Percentiles rank a stretch among this genome's conserved stretches.
These are phyloP conservation scores for Drechslerella coelobrocha DNA, from an alignment of 2,329 filamentous ascomycete species.

Conservation along the genomic window DNA sequence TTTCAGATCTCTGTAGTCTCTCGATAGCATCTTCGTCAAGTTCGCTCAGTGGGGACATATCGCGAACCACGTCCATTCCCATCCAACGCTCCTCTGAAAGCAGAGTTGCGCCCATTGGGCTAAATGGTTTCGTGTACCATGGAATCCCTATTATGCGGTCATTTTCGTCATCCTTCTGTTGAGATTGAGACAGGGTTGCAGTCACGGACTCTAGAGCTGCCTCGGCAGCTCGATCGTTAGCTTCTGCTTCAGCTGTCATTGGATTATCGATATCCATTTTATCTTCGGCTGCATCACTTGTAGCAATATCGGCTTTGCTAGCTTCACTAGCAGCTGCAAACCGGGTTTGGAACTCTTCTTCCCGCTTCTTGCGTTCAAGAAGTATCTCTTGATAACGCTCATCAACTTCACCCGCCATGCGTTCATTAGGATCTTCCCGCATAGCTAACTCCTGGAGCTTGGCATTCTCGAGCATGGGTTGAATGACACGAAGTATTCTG, in stretches of 20 bases:
- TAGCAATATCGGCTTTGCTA: slow-evolving; percentile 3
- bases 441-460: slow-evolving; percentile 40
- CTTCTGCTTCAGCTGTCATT: slow-evolving; percentile 17
- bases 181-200: slow-evolving; percentile 33
- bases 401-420: slow-evolving; percentile 41
- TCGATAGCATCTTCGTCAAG: slow-evolving; percentile 48
- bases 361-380: slow-evolving; percentile 34
- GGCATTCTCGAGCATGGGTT: slow-evolving; percentile 46
- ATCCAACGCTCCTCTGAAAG: slow-evolving; percentile 49
- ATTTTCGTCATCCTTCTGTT: slow-evolving; percentile 30
- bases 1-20: slow-evolving; percentile 34
- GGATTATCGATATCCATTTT: slow-evolving; percentile 41
- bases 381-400: slow-evolving; percentile 49
- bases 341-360: slow-evolving; percentile 38
- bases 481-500: slow-evolving; percentile 41
- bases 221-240: slow-evolving; percentile 39
- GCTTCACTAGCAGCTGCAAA: slow-evolving; percentile 12
- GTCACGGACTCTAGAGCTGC: slow-evolving; percentile 35
- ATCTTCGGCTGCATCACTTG: slow-evolving; percentile 12
- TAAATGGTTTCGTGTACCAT: slow-evolving; percentile 50
- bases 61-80: slow-evolving; percentile 47
- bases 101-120: slow-evolving; percentile 42
- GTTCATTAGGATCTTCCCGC: slow-evolving; percentile 48
- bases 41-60: slow-evolving; percentile 50
- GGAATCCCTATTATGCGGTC: slow-evolving; percentile 42